Evolutionary conservation across 2,329 filamentous ascomycete genomes (phyloP).

Genomic region (Diplodia scrobiculata): DNA sequence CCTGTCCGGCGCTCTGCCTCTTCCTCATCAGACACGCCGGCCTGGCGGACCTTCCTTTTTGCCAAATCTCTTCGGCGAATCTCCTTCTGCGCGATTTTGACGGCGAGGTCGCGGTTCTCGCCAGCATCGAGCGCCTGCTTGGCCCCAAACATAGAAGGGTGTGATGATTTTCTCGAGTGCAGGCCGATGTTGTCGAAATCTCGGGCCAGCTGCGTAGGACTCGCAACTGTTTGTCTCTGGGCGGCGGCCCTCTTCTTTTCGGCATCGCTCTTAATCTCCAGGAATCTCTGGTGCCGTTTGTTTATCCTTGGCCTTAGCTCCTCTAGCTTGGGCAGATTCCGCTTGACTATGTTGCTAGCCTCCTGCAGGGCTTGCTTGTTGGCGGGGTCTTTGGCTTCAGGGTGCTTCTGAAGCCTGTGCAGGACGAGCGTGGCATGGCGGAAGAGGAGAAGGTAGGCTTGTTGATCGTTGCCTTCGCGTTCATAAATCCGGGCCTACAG

Average conservation of each 20-base stretch:
- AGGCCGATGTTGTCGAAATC: slow-evolving; percentile 30
- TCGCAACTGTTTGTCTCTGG: slow-evolving; percentile 33
- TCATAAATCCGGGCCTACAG: slow-evolving; percentile 79
- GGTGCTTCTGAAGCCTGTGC: slow-evolving; percentile 72
- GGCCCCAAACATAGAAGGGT: slow-evolving; percentile 35
- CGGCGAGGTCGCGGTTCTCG: slow-evolving; percentile 40
- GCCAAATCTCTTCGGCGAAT: slow-evolving; percentile 41
- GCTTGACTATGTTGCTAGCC: slow-evolving; percentile 64
- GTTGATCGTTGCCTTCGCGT: slow-evolving; percentile 79
- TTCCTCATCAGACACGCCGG: slow-evolving; percentile 60
- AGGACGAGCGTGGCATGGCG: slow-evolving; percentile 85
- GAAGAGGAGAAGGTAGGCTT: slow-evolving; percentile 89
- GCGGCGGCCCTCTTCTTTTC: slow-evolving; percentile 43
- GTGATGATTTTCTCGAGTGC: slow-evolving; percentile 25
- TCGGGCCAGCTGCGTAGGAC: slow-evolving; percentile 36
- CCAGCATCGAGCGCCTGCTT: slow-evolving; percentile 40
- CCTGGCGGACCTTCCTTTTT: slow-evolving; percentile 49
- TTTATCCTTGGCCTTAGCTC: slow-evolving; percentile 76
- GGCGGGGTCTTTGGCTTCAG: slow-evolving; percentile 68
- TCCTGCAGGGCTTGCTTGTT: slow-evolving; percentile 56
- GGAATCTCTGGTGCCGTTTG: slow-evolving; percentile 68
- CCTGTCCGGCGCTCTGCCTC: slow-evolving; percentile 59
- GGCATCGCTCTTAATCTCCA: slow-evolving; percentile 48
- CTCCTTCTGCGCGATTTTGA: slow-evolving; percentile 42
- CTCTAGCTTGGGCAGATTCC: slow-evolving; percentile 72